Percentiles rank a stretch among this genome's conserved stretches.
phyloP scores from a whole-genome alignment of 2,329 filamentous ascomycete genomes.

The Trichoderma lentiforme region DNA sequence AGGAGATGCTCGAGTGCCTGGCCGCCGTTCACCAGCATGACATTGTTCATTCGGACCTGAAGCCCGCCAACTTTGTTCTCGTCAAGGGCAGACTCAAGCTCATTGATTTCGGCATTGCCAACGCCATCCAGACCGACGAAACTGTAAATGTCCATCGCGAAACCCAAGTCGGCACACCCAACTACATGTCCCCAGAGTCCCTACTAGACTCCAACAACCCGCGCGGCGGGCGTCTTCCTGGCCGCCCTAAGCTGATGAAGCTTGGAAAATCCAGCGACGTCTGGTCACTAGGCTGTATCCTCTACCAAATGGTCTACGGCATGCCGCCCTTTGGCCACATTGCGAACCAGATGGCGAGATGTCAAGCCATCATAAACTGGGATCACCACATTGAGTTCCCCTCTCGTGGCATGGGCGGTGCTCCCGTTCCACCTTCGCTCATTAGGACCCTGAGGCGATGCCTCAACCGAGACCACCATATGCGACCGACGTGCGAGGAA shows the following conservation, averaged over 20 bases:
- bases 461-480: constrained; percentile 58
- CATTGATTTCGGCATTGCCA: constrained; percentile 98
- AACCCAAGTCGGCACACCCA: constrained; percentile 90
- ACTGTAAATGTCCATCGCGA: constrained; percentile 98
- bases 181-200: constrained; percentile 97
- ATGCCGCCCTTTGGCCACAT: constrained; percentile 93
- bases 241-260: constrained; percentile 76
- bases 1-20: constrained; percentile 97
- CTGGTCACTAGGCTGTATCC: constrained; percentile 92
- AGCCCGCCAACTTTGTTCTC: constrained; percentile 94
- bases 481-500: constrained; percentile 62
- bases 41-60: constrained; percentile 94
- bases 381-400: constrained; percentile 71
- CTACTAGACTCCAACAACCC: constrained; percentile 80
- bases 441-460: constrained; percentile 61
- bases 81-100: constrained; percentile 88
- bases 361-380: constrained; percentile 82
- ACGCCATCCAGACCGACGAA: constrained; percentile 91
- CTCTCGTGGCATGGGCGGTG: constrained; percentile 63
- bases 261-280: constrained; percentile 94
- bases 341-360: constrained; percentile 77
- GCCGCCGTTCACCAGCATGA: constrained; percentile 83
- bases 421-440: constrained; percentile 56
- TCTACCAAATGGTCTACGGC: constrained; percentile 99
- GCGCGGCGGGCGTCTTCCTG: constrained; percentile 42